Evolutionary conservation across 352 stramenopile species (phyloP).

Genomic region (Phytophthora crassamura): DNA sequence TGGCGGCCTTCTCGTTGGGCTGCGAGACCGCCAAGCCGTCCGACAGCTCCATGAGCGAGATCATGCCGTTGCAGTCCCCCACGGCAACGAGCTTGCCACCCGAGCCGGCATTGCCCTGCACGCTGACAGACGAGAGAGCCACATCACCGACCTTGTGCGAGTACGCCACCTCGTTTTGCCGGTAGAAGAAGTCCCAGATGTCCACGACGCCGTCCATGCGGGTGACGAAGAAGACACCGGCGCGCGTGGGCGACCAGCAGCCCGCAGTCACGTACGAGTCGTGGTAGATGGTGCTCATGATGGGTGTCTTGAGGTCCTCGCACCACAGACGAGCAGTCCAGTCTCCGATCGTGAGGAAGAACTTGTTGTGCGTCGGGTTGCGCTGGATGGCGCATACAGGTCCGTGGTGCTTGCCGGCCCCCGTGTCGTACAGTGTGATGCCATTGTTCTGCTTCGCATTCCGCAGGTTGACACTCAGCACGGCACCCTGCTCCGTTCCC

Average conservation of each 20-base stretch:
- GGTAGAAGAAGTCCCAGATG: slow-evolving; percentile 98
- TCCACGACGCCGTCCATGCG: slow-evolving; percentile 97
- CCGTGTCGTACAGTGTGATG: slow-evolving; percentile 96
- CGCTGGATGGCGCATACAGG: slow-evolving; percentile 96
- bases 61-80: slow-evolving; percentile 96
- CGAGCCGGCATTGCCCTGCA: slow-evolving; percentile 91
- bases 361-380: slow-evolving; percentile 98
- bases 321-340: slow-evolving; percentile 97
- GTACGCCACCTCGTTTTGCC: slow-evolving; percentile 97
- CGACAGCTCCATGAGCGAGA: slow-evolving; percentile 96
- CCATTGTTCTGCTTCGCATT: slow-evolving; percentile 98
- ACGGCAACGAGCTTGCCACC: slow-evolving; percentile 95
- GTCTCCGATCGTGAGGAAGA: slow-evolving; percentile 98
- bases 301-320: slow-evolving; percentile 97
- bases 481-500: slow-evolving; percentile 97
- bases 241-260: slow-evolving; percentile 96
- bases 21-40: slow-evolving; percentile 92
- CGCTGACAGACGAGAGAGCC: slow-evolving; percentile 91
- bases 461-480: slow-evolving; percentile 95
- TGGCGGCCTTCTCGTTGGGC: slow-evolving; percentile 94
- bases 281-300: slow-evolving; percentile 98
- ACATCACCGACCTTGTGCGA: slow-evolving; percentile 96
- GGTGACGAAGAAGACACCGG: slow-evolving; percentile 97
- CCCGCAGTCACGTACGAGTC: slow-evolving; percentile 95
- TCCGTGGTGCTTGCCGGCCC: slow-evolving; percentile 95